Evolutionary conservation across 2,329 filamentous ascomycete species (phyloP).

Genomic region (Chalaropsis ovoidea): DNA sequence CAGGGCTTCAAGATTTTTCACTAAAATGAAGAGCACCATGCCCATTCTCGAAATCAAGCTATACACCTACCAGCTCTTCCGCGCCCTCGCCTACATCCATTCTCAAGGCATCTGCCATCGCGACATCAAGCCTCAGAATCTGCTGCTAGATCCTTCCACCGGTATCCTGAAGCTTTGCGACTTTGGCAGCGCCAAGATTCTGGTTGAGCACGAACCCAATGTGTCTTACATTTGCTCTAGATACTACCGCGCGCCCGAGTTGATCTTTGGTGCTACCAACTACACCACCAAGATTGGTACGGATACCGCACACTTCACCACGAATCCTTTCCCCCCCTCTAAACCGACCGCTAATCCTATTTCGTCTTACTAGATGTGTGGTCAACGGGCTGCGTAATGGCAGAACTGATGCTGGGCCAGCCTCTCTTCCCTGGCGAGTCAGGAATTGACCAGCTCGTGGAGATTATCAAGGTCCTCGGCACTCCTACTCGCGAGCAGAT

Average conservation of each 20-base stretch:
- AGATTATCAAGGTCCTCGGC: constrained; percentile 98
- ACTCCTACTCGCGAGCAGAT: constrained; percentile 97
- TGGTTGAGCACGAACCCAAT: constrained; percentile 97
- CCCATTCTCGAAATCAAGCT: constrained; percentile 97
- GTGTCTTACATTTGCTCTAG: constrained; percentile 99
- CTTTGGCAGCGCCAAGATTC: constrained; percentile 96
- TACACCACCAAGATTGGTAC: constrained; percentile 99
- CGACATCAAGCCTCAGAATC: constrained; percentile 98
- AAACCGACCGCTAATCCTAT: constrained; percentile 43
- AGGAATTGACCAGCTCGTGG: constrained; percentile 94
- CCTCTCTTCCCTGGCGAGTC: constrained; percentile 97
- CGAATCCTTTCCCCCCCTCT: neutral
- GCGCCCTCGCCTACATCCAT: constrained; percentile 95
- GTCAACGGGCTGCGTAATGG: constrained; percentile 99
- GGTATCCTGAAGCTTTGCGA: constrained; percentile 96
- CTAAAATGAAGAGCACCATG: constrained; percentile 99
- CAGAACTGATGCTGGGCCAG: constrained; percentile 96
- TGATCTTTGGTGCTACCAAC: constrained; percentile 98
- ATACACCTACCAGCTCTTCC: constrained; percentile 98
- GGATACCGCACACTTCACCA: constrained; percentile 30
- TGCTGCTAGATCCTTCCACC: constrained; percentile 80
- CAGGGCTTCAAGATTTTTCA: constrained; percentile 95
- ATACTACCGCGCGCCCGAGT: constrained; percentile 94
- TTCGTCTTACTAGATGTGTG: constrained; percentile 80
- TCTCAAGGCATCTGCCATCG: constrained; percentile 98